Base-by-base conservation (phyloP, 495 filamentous ascomycete species). In the Penicillium cinerascens region DNA sequence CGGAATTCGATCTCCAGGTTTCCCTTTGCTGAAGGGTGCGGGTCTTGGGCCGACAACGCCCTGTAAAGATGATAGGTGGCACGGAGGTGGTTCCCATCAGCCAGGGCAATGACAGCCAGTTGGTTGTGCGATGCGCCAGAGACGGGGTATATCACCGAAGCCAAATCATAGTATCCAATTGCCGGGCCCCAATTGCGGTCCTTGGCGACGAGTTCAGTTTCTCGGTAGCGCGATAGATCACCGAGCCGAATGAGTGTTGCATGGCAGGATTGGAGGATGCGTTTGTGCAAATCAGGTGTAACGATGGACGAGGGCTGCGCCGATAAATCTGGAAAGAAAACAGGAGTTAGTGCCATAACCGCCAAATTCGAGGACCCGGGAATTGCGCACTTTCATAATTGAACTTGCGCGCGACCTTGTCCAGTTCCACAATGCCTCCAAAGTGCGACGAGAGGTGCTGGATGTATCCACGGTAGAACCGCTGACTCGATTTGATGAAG, bases 31-130 rank as follows among this genome's bases (percentile, higher is more conserved):
- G 79, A 71, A 6, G 87, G 84, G 63, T 92, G 84, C 4, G 92
- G 89, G 33, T 85, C 78, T 25, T 83, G 74, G 29, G 85, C 82
- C 2, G 84, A 83, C 37, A 92, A 72, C 16, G 91, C 87, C 46
- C 92, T 81, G 61, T 95, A 96, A 11, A 97, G 78, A 68, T 97
- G 84, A 62, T 97, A 97, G 0, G 89, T 86, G 3, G 90, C 84
- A 20, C 87, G 80, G 20, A 97, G 78, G 64, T 95, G 87, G 52
- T 90, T 84, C 16, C 73, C 78, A 60, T 88, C 85, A 43, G 85
- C 84, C 37, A 84, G 77, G 25, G 88, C 85, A 51, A 97, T 87
- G 15, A 97, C 87, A 0, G 90, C 91, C 63, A 89, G 77, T 66
- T 97, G 93, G 56, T 98, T 92, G 61, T 95, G 85, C 36, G 89